Conservation (phyloP, 2,329 filamentous ascomycete species). For the Calonectria ilicicola region DNA sequence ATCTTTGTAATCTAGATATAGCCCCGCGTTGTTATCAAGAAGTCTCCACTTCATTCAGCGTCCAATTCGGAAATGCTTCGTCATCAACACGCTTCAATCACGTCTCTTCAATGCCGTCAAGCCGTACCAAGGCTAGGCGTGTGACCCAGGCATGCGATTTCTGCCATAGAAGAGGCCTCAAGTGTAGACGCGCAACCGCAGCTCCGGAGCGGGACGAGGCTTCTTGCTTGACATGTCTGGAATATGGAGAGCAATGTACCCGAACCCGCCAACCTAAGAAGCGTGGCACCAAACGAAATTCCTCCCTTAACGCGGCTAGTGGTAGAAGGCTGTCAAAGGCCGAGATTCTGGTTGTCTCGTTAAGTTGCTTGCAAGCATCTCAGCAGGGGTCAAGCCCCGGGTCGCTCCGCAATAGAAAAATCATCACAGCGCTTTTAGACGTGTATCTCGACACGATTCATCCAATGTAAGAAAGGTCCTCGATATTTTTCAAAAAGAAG, state of each 20-base stretch:
- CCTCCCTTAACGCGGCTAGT: not conserved
- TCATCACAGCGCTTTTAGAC: slow-evolving; percentile 49
- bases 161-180: slow-evolving; percentile 52
- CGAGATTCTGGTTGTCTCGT: not conserved
- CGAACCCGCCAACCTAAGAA: slow-evolving; percentile 56
- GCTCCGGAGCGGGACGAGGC: not conserved
- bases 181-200: slow-evolving; percentile 9
- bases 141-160: slow-evolving; percentile 50
- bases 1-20: not conserved
- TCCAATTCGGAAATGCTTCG: not conserved
- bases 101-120: not conserved
- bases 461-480: slow-evolving; percentile 47
- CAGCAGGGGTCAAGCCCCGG: not conserved
- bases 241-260: slow-evolving; percentile 61
- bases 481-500: not conserved
- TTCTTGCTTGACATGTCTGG: slow-evolving; percentile 60
- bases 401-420: not conserved
- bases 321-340: not conserved
- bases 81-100: not conserved
- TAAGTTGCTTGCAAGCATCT: not conserved
- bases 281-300: slow-evolving; percentile 35
- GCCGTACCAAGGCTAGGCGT: not conserved
- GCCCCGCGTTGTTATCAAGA: not conserved
- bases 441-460: slow-evolving; percentile 63
- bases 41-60: not conserved